Base-by-base conservation (phyloP, 2,329 filamentous ascomycete species). In the Xylariaceae sp. region DNA sequence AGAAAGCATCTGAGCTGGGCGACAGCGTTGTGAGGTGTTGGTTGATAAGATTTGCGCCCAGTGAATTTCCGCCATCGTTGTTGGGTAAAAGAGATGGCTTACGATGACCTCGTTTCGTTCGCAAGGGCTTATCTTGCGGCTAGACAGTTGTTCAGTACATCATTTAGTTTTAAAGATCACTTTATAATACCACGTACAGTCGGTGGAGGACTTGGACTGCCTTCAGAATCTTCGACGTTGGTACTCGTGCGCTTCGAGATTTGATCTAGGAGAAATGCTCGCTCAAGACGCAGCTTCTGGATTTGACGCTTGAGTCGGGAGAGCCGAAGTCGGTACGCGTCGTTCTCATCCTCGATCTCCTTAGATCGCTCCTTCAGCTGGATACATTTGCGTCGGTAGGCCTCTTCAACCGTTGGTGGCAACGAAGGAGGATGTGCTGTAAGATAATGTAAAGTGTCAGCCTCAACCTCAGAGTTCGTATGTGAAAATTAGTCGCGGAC, bases 371-470 rank as follows among this genome's bases (percentile, higher is more conserved):
- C 88, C 74, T 95, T 95, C 19, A 99, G 82, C 65, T 95, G 88
- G 68, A 96, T 90, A 72, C 92, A 97, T 83, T 99, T 97, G 61
- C 89, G 84, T 66, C 94, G 91, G 74, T 97, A 99, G 47, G 92
- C 92, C 70, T 92, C 87, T 73, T 99, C 92, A 59, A 97, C 91
- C 15, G 91, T 95, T 15, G 94, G 92, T 18, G 92, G 90, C 3
- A 87, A 77, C 39, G 82, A 73, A 15, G 83, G 81, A 29, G 82
- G 82, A 51, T 81, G 75, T 57, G 75, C 74, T 69, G 66, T 34
- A 44, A 42, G 63, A 61, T 41, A 21, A 12, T 29, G 51, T 41
- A 64, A 61, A 58, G 68, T 71, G 62, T 76, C 72, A 63, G 69
- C 56, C 51, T 70, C 63, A 69, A 70, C 71, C 19, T 15, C 21